These are phyloP conservation scores for Lentinula lateritia DNA, from an alignment of 768 basidiomycete genomes.

Conservation along the genomic window DNA sequence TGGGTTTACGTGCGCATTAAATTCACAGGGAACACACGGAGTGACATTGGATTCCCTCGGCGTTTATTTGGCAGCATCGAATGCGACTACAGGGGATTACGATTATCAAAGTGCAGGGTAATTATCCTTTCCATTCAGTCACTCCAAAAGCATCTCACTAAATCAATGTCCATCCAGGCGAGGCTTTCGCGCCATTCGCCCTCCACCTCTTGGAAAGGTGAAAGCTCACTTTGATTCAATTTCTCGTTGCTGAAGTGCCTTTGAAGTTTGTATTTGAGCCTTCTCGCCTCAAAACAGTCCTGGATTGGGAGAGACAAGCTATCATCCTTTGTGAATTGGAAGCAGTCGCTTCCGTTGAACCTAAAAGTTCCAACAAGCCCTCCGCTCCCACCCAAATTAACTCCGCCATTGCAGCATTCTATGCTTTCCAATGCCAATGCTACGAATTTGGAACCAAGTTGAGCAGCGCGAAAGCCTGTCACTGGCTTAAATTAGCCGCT, in stretches of 20 bases:
- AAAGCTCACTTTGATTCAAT: neutral
- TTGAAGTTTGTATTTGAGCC: conserved; percentile 8
- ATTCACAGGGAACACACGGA: neutral
- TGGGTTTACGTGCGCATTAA: neutral
- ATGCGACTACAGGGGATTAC: neutral
- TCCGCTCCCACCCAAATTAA: neutral
- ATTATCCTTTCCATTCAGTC: neutral
- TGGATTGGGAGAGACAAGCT: conserved; percentile 6
- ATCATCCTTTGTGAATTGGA: conserved; percentile 4
- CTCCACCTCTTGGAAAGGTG: neutral
- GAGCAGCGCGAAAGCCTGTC: neutral
- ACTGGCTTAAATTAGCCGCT: conserved; percentile 6
- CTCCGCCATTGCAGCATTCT: conserved; percentile 6
- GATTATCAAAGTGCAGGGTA: conserved; percentile 1
- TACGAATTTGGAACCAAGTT: conserved; percentile 8
- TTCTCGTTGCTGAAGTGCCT: neutral
- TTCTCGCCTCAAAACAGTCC: neutral
- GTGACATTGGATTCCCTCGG: neutral
- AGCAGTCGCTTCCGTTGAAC: neutral
- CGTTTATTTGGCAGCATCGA: neutral
- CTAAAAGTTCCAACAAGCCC: neutral
- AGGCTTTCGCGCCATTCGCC: neutral
- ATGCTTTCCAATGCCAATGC: conserved; percentile 8
- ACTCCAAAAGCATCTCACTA: neutral
- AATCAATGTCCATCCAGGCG: neutral